phyloP scores from a whole-genome alignment of 345 rosid species.

The Physaria fendleri region DNA sequence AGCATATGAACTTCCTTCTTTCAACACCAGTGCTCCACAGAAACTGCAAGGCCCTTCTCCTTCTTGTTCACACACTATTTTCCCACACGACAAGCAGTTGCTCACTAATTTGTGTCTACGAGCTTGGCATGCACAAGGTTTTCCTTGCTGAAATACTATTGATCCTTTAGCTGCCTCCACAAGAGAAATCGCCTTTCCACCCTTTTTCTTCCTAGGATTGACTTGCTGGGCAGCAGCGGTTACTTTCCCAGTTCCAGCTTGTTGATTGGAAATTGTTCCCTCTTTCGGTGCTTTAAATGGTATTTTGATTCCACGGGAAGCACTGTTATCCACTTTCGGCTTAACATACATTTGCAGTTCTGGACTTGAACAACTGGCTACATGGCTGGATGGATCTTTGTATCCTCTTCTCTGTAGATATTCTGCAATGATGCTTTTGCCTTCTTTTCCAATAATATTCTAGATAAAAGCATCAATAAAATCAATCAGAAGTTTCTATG shows the following conservation, averaged over 20 bases:
- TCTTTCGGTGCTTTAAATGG: conserved; percentile 44
- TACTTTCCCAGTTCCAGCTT: conserved; percentile 29
- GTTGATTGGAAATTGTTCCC: conserved; percentile 27
- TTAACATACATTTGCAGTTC: conserved; percentile 70
- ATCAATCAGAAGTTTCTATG: conserved; percentile 3
- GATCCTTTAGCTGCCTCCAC: conserved; percentile 97
- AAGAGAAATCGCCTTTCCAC: conserved; percentile 74
- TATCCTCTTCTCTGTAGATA: conserved; percentile 69
- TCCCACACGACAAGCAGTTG: conserved; percentile 97
- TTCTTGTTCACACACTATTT: conserved; percentile 94
- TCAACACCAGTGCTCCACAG: conserved; percentile 83
- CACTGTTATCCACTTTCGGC: conserved; percentile 47
- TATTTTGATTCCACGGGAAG: conserved; percentile 45
- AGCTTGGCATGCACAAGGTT: conserved; percentile 91
- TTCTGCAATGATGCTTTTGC: conserved; percentile 61
- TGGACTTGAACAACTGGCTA: conserved; percentile 36
- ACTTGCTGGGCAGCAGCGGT: conserved; percentile 23
- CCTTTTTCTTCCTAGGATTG: conserved; percentile 74
- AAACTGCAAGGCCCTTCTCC: conserved; percentile 93
- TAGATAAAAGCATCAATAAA: conserved; percentile 23
- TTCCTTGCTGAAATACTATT: conserved; percentile 87
- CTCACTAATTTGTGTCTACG: conserved; percentile 69
- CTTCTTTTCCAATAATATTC: conserved; percentile 85
- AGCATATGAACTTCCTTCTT: conserved; percentile 79
- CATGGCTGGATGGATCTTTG: conserved; percentile 33